Base-by-base conservation (phyloP, 495 filamentous ascomycete genomes). In the Aspergillus mulundensis region DNA sequence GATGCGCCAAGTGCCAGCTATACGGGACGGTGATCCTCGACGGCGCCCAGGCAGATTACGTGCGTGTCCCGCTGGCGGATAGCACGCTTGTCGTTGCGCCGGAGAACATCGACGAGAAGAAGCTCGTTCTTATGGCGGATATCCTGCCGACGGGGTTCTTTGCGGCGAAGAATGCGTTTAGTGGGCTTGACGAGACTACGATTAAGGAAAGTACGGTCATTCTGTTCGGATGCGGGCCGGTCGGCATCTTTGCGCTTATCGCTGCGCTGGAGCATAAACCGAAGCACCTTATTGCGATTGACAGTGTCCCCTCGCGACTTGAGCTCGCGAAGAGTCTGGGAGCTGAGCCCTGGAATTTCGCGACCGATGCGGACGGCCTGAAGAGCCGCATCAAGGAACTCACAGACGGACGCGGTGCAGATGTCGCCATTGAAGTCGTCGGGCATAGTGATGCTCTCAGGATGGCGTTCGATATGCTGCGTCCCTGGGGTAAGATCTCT, bases 31-130 rank as follows among this genome's bases (percentile, higher is more conserved):
- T 72, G 1, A 65, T 68, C 6, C 58, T 96, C 11, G 91, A 95
- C 65, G 91, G 91, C 45, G 91, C 80, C 0, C 91, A 97, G 69
- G 91, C 92, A 5, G 89, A 95, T 66, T 96, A 86, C 67, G 86
- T 92, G 20, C 84, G 90, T 3, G 79, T 95, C 4, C 92, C 92
- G 0, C 72, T 87, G 39, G 92, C 92, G 5, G 89, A 95, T 59
- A 79, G 83, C 0, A 96, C 89, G 0, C 81, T 86, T 0, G 79
- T 90, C 59, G 80, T 80, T 36, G 83, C 89, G 0, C 88, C 91
- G 0, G 60, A 76, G 3, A 79, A 75, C 10, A 87, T 95, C 53
- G 78, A 84, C n/a, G 86, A 91, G 63, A 82, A 87, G 55, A 83
- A 81, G 23, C 69, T 95, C 20, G 84, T 95, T 12, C 72, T 97